phyloP scores from a whole-genome alignment of 192 early-diverging fungal species.

The Obelidium mucronatum region DNA sequence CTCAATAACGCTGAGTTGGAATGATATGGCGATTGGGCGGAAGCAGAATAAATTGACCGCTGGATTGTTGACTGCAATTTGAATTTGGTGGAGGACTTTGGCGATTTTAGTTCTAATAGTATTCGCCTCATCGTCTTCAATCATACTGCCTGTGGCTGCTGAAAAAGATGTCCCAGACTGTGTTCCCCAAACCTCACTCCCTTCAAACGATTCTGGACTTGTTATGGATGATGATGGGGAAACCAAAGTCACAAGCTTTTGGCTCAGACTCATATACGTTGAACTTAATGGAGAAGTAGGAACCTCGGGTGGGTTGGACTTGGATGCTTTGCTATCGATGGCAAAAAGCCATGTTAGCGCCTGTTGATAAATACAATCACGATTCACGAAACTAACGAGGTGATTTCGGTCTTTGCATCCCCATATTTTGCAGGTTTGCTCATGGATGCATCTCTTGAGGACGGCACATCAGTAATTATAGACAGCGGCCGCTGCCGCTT shows the following conservation, averaged over 20 bases:
- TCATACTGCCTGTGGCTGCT: slow-evolving; percentile 8
- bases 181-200: neutral
- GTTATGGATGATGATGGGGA: neutral
- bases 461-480: neutral
- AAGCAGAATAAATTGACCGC: slow-evolving; percentile 59
- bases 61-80: slow-evolving; percentile 18
- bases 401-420: neutral
- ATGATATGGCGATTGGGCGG: slow-evolving; percentile 68
- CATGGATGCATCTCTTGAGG: slow-evolving; percentile 1
- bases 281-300: slow-evolving; percentile 31
- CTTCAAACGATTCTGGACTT: neutral
- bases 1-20: slow-evolving; percentile 74
- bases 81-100: slow-evolving; percentile 33
- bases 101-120: slow-evolving; percentile 25
- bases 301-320: slow-evolving; percentile 26
- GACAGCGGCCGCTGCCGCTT: neutral
- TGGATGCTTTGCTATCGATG: no score
- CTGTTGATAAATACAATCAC: neutral
- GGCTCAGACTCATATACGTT: slow-evolving; percentile 29
- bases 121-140: slow-evolving; percentile 27
- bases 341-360: neutral
- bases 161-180: neutral
- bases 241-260: slow-evolving; percentile 15
- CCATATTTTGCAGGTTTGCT: neutral
- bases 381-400: neutral